Evolutionary conservation across 225 moss, liverwort and hornwort species (phyloP).

Genomic region (Climacium dendroides): DNA sequence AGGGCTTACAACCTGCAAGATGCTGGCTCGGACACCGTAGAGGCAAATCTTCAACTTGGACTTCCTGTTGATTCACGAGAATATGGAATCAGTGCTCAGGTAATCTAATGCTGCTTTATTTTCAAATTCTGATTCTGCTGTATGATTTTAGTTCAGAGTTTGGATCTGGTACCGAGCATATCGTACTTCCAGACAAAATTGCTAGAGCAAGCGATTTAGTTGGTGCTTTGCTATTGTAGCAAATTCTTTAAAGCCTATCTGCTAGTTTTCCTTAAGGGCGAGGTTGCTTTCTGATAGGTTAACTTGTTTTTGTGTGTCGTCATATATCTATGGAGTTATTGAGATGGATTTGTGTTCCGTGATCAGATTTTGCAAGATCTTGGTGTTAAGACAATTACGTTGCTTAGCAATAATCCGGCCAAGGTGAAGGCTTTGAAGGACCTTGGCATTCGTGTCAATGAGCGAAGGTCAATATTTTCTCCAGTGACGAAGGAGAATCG

Average conservation of each 20-base stretch:
- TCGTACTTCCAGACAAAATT: not conserved
- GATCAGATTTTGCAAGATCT: conserved; percentile 69
- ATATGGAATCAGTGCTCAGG: conserved; percentile 95
- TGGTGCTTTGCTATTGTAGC: not conserved
- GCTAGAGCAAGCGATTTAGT: not conserved
- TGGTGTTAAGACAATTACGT: conserved; percentile 67
- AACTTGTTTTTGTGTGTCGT: not conserved
- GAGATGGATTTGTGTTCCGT: not conserved
- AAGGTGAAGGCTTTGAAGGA: conserved; percentile 77
- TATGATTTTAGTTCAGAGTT: not conserved
- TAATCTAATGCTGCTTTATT: not conserved
- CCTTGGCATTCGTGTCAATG: conserved; percentile 61
- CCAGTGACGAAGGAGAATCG: conserved; percentile 74
- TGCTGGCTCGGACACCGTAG: conserved; percentile 84
- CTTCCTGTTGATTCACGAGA: conserved; percentile 94
- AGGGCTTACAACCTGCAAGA: conserved; percentile 96
- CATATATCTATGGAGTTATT: not conserved
- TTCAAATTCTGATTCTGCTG: not conserved
- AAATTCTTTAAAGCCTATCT: not conserved
- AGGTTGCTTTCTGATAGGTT: not conserved
- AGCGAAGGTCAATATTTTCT: conserved; percentile 69
- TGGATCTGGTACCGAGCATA: not conserved
- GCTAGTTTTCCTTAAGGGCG: not conserved
- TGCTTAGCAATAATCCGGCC: conserved; percentile 90
- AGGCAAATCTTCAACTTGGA: conserved; percentile 86